These are phyloP conservation scores for Elongisporangium prolatum DNA, from an alignment of 352 stramenopile genomes.

Conservation along the genomic window DNA sequence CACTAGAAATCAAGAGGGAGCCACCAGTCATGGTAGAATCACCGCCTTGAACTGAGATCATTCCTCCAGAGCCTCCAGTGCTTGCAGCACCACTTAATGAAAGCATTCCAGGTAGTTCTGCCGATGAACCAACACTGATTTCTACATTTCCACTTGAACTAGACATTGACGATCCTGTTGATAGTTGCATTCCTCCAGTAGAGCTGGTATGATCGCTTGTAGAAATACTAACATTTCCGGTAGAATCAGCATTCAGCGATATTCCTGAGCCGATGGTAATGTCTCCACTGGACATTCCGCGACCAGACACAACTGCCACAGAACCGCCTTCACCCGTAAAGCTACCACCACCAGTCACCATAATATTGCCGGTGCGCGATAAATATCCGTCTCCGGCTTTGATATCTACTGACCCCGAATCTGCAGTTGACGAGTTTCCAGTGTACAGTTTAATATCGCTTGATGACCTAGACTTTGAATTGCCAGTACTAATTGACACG, in stretches of 20 bases:
- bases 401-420: constrained; percentile 27
- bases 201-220: constrained; percentile 13
- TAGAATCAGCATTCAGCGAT: constrained; percentile 11
- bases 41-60: constrained; percentile 9
- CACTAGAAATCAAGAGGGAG: constrained; percentile 1
- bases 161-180: constrained; percentile 17
- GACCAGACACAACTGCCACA: constrained; percentile 1
- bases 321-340: neutral
- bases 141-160: constrained; percentile 19
- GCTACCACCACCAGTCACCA: constrained; percentile 1
- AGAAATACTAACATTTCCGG: constrained; percentile 16
- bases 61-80: neutral
- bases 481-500: constrained; percentile 24
- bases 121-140: constrained; percentile 17
- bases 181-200: constrained; percentile 20
- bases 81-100: constrained; percentile 3
- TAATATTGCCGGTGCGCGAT: neutral
- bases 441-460: constrained; percentile 21
- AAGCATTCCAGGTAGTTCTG: constrained; percentile 19
- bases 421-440: constrained; percentile 16
- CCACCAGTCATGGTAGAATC: constrained; percentile 17
- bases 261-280: constrained; percentile 19
- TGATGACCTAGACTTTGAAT: constrained; percentile 13
- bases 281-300: neutral
- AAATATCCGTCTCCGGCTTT: constrained; percentile 13